These are phyloP conservation scores for Fusarium anguioides DNA, from an alignment of 2,329 filamentous ascomycete genomes.

Conservation along the genomic window DNA sequence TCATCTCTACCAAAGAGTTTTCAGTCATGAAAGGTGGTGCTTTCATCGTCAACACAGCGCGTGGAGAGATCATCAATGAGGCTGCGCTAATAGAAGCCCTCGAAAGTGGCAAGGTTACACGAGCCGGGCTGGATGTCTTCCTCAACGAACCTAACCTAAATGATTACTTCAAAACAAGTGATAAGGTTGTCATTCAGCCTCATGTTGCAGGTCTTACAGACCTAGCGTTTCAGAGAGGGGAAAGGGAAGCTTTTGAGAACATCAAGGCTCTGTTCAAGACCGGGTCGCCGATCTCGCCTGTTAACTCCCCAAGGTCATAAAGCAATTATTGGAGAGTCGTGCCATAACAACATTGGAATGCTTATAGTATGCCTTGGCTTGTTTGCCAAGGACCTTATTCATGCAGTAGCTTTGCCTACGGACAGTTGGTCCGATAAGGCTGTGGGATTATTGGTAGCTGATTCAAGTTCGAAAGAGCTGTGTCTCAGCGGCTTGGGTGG, in stretches of 20 bases:
- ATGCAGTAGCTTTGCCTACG: neutral
- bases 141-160: slow-evolving; percentile 56
- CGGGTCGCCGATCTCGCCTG: slow-evolving; percentile 53
- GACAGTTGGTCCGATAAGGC: neutral
- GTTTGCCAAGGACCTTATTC: neutral
- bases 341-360: too few relatives aligned
- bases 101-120: slow-evolving; percentile 57
- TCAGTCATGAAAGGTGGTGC: slow-evolving; percentile 59
- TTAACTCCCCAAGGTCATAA: slow-evolving; percentile 45
- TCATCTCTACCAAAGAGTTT: slow-evolving; percentile 56
- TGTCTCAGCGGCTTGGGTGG: too few relatives aligned
- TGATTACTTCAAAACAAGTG: slow-evolving; percentile 53
- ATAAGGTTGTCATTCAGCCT: slow-evolving; percentile 57
- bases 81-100: slow-evolving; percentile 59
- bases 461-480: too few relatives aligned
- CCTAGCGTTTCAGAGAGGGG: slow-evolving; percentile 55
- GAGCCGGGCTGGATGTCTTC: slow-evolving; percentile 63
- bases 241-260: slow-evolving; percentile 60
- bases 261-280: slow-evolving; percentile 53
- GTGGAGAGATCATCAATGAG: slow-evolving; percentile 62
- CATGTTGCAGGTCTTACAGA: slow-evolving; percentile 59
- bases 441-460: neutral
- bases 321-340: too few relatives aligned
- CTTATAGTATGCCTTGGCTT: neutral
- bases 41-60: slow-evolving; percentile 63